Base-by-base conservation (phyloP, 805 yeast genomes). In the Tanozyma kutaoensis region DNA sequence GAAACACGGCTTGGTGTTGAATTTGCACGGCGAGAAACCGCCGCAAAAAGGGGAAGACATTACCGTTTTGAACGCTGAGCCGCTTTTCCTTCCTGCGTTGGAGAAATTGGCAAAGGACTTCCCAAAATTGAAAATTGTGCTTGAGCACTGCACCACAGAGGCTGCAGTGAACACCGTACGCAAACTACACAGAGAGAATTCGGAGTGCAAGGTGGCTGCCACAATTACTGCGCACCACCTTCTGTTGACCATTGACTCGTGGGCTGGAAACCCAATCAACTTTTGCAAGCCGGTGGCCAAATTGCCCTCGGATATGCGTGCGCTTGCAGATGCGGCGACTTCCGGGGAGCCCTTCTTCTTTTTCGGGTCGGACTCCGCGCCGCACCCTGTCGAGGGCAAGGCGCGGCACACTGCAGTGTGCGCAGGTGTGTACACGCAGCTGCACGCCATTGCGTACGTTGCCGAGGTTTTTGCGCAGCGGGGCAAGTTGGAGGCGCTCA, bases 241-340 rank as follows among this genome's bases (percentile, higher is more conserved):
- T 30, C 80, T 66, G 24, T 58, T 91, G 28, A 88, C 93, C 2
- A 73, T 91, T 27, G 97, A 91, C 51, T 76, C 75, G 37, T 91
- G 97, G 95, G 95, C 95, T 3, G 97, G 97, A 3, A 79, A 84
- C 46, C 88, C 97, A 20, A 70, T 84, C 46, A 84, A 88, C 45
- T 91, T 77, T 55, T 91, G 99, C 62, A 91, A 91, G 51, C 99
- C 98, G 2, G 97, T 91, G 26, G 98, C 98, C 21, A 91, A 91
- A 50, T 58, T 85, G 20, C 95, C 96, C 17, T 62, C 58, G 15
- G 98, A 91, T 47, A 73, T 77, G 41, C 63, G 70, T 29, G 88
- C 95, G 2, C 58, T 91, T 23, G 66, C 91, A 5, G 63, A 61
- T 20, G 97, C 98, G 22, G 98, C 96, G 2, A 75, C 80, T 7